Conservation (phyloP, 306 rosid genomes). For the Urtica urens region DNA sequence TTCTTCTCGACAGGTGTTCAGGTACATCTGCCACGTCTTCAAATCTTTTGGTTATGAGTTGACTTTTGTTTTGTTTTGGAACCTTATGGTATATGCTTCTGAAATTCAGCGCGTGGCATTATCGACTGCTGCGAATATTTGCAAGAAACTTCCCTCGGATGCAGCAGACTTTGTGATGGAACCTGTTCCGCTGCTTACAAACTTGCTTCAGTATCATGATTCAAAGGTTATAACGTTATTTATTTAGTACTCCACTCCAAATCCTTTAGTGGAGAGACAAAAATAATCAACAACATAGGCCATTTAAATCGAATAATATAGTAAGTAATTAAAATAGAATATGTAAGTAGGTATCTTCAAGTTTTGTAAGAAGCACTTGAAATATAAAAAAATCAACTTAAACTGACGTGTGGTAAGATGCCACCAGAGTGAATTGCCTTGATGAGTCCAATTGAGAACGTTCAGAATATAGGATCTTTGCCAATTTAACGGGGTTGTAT, state of each 20-base stretch:
- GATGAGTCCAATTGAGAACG: too few species aligned
- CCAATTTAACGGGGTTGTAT: too few species aligned
- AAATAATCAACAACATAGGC: too few species aligned
- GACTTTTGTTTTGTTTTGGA: not conserved
- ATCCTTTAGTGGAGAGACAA: too few species aligned
- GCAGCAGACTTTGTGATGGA: constrained; percentile 99
- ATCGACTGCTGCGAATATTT: constrained; percentile 99
- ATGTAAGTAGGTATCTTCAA: not conserved
- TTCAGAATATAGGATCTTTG: too few species aligned
- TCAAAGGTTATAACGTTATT: constrained; percentile 45
- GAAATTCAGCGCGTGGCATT: constrained; percentile 79
- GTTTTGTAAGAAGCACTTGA: not conserved
- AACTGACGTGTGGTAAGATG: too few species aligned
- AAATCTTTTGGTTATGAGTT: constrained; percentile 1
- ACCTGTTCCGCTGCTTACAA: constrained; percentile 90
- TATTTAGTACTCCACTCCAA: constrained; percentile 6
- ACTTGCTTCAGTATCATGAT: constrained; percentile 96
- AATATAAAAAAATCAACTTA: too few species aligned
- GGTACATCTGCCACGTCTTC: constrained; percentile 30
- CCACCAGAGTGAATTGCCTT: too few species aligned
- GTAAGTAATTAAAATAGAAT: too few species aligned
- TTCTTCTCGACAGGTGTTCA: constrained; percentile 98
- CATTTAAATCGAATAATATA: too few species aligned
- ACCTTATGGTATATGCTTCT: constrained; percentile 3
- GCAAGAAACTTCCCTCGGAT: constrained; percentile 99